Conservation (phyloP, 2,329 filamentous ascomycete species). For the Colletotrichum camelliae region DNA sequence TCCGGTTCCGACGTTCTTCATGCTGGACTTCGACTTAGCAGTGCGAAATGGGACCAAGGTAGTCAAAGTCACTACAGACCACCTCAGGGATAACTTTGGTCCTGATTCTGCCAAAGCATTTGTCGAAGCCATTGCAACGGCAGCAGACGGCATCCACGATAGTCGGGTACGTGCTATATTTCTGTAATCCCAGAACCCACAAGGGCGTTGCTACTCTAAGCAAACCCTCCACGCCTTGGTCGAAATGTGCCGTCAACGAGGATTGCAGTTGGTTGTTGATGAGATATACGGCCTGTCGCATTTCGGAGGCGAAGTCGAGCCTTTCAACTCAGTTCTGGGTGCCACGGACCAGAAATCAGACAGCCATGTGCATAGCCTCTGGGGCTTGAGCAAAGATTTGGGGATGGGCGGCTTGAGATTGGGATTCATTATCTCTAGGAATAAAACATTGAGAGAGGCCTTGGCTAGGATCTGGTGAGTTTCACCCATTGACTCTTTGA, state of each 20-base stretch:
- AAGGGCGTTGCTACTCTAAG: not conserved
- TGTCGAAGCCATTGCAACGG: not conserved
- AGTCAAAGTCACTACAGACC: not conserved
- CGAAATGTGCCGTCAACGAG: not conserved
- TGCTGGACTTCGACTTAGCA: not conserved
- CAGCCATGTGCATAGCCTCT: not conserved
- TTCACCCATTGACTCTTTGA: not conserved
- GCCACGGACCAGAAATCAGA: not conserved
- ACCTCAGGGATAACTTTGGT: not conserved
- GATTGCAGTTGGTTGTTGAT: not conserved
- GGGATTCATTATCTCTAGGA: not conserved
- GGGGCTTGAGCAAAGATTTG: not conserved
- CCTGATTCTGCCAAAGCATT: accelerated
- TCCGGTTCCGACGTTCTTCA: not conserved
- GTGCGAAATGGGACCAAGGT: not conserved
- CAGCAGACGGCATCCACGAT: accelerated
- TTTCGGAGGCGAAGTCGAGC: not conserved
- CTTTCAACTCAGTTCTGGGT: not conserved
- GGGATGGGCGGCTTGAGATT: not conserved
- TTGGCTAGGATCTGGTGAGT: not conserved
- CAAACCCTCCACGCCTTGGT: not conserved
- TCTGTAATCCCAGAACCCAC: not conserved
- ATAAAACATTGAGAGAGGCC: not conserved
- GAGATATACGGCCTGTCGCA: not conserved
- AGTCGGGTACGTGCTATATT: not conserved